phyloP scores from a whole-genome alignment of 176 grass and related monocot species.

The Aegilops speltoides region DNA sequence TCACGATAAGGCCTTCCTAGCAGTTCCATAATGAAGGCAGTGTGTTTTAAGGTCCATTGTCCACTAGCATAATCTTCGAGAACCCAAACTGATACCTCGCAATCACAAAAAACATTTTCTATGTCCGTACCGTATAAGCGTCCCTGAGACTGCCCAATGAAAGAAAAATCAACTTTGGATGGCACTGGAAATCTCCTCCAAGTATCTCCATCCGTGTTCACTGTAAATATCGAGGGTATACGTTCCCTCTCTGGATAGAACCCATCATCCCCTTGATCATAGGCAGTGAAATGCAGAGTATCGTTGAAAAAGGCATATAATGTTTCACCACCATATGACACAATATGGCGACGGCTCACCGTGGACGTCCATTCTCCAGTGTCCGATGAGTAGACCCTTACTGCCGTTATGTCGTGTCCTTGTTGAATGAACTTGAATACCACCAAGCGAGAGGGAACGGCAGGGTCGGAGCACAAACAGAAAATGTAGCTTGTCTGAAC shows the following conservation, averaged over 20 bases:
- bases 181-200: background rate
- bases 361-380: background rate
- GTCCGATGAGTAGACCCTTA: background rate
- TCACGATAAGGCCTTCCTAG: background rate
- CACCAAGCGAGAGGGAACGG: background rate
- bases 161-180: background rate
- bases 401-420: background rate
- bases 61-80: background rate
- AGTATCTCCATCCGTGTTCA: background rate
- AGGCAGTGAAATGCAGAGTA: background rate
- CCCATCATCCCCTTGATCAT: too few relatives aligned
- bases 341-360: background rate
- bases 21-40: background rate
- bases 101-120: too few relatives aligned
- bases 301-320: background rate
- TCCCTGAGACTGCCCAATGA: background rate
- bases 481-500: too few relatives aligned
- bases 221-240: background rate
- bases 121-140: background rate
- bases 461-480: background rate
- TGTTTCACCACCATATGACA: background rate
- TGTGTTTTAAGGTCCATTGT: background rate
- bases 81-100: background rate
- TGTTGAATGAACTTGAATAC: background rate
- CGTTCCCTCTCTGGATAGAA: too few relatives aligned